Conservation (phyloP, 2,329 filamentous ascomycete species). For the Penicillium nordicum region DNA sequence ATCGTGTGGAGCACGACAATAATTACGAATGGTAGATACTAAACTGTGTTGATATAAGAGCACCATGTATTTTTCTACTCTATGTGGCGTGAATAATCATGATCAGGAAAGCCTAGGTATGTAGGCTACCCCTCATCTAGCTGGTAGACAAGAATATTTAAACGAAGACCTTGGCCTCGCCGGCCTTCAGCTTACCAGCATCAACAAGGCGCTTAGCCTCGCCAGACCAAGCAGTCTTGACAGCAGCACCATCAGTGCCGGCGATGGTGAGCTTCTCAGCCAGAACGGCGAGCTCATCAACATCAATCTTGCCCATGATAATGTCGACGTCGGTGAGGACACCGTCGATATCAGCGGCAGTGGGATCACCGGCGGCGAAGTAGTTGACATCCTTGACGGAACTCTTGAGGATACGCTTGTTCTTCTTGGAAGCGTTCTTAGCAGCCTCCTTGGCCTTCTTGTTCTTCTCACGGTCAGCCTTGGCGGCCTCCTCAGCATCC, state of each 20-base stretch:
- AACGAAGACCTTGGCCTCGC: constrained; percentile 64
- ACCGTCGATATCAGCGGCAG: constrained; percentile 73
- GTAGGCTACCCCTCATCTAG: constrained; percentile 7
- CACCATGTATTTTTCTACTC: constrained; percentile 12
- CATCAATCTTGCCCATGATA: constrained; percentile 81
- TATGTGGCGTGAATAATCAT: constrained; percentile 17
- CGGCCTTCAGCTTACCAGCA: constrained; percentile 81
- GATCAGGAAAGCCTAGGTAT: constrained; percentile 2
- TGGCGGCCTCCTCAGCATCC: constrained; percentile 82
- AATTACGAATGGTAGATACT: neutral
- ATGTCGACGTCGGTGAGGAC: constrained; percentile 83
- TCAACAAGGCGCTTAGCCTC: constrained; percentile 75
- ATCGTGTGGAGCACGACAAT: neutral
- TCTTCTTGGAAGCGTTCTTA: constrained; percentile 99
- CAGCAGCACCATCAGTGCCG: constrained; percentile 74
- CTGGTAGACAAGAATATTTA: constrained; percentile 16
- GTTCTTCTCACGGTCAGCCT: constrained; percentile 72
- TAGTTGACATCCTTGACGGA: constrained; percentile 98
- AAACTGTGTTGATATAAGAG: neutral
- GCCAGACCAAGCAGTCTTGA: constrained; percentile 76
- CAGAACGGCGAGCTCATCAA: constrained; percentile 82
- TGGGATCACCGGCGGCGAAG: constrained; percentile 71
- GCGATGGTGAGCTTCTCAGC: constrained; percentile 74
- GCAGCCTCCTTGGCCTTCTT: constrained; percentile 99
- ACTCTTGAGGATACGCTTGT: constrained; percentile 93